Base-by-base conservation (phyloP, 768 basidiomycete species). In the Boletales sp. region DNA sequence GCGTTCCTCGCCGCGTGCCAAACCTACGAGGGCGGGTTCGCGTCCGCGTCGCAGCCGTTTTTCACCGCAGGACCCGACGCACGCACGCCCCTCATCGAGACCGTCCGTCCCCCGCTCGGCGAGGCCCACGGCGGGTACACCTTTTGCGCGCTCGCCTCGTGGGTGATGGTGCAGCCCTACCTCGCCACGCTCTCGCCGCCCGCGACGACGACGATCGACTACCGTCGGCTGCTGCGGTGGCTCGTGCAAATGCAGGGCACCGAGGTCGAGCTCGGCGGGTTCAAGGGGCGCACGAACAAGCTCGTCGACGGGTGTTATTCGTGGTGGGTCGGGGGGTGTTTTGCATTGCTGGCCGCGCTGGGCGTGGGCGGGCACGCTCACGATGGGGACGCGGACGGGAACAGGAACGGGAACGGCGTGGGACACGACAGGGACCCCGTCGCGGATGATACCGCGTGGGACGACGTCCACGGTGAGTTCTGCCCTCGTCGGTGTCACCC, bases 121-220 rank as follows among this genome's bases (percentile, higher is more conserved):
- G 97, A 99, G 69, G 94, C 97, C 0, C 97, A 99, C 56, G 97
- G 97, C 8, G 97, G 97, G 0, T 98, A 99, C 70, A 92, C 95
- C 0, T 97, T 92, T 67, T 99, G 97, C 64, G 83, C 91, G 8
- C 74, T 94, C 24, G 91, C 92, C 0, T 82, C 87, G 15, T 90
- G 91, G 83, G 76, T 88, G 24, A 74, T 97, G 50, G 71, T 97
- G 1, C 78, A 78, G 45, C 84, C 87, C 0, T 81, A 80, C 60
- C 57, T 79, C 7, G 55, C 21, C 21, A 21, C 21, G 21, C 21
- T 21, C 2, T 21, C 21, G 21, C 21, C 65, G 6, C 47, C 14
- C 29, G 6, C 17, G 21, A 12, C 17, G 5, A 0, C 53, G 60
- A 1, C 32, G 29, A 78, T 95, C 55, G 78, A 95, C 63, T 63